Evolutionary conservation across 352 stramenopile genomes (phyloP).

Genomic region (Pythium plurisporium): DNA sequence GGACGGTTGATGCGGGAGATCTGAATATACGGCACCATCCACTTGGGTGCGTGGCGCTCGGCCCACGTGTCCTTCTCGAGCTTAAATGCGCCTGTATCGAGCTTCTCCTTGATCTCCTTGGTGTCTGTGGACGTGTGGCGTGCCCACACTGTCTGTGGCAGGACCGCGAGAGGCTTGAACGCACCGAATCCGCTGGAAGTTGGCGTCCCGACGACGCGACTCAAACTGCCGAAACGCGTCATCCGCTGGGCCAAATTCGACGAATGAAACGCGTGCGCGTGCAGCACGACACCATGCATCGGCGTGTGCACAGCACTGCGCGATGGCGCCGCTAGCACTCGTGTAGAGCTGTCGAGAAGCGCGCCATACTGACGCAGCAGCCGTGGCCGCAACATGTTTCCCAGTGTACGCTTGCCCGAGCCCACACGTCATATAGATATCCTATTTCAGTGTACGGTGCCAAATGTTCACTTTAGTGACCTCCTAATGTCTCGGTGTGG

Average conservation of each 20-base stretch:
- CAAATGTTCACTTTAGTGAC: conserved; percentile 17
- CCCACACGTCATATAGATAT: too few species aligned
- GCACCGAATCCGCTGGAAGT: not conserved
- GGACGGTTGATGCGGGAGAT: conserved; percentile 82
- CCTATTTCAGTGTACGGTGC: conserved; percentile 1
- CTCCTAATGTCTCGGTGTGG: not conserved
- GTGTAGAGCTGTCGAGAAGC: conserved; percentile 6
- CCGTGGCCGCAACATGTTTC: conserved; percentile 15
- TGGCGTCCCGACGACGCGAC: not conserved
- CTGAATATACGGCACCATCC: conserved; percentile 85
- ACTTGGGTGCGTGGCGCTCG: conserved; percentile 62
- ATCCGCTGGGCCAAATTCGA: conserved; percentile 12
- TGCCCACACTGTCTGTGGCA: conserved; percentile 3
- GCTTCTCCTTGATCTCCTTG: not conserved
- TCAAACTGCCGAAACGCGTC: conserved; percentile 1
- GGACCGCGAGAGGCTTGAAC: not conserved
- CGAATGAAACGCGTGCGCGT: conserved; percentile 8
- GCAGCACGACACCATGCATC: not conserved
- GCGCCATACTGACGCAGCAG: conserved; percentile 17
- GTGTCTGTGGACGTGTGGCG: conserved; percentile 3
- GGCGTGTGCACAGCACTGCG: not conserved
- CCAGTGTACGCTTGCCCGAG: too few species aligned
- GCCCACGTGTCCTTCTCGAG: conserved; percentile 87
- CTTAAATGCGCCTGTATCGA: conserved; percentile 35
- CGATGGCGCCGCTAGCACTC: not conserved